A percentile compares a stretch with the other conserved stretches of the same genome.
phyloP scores from a whole-genome alignment of 768 basidiomycete species.

The Trametes cubensis region DNA sequence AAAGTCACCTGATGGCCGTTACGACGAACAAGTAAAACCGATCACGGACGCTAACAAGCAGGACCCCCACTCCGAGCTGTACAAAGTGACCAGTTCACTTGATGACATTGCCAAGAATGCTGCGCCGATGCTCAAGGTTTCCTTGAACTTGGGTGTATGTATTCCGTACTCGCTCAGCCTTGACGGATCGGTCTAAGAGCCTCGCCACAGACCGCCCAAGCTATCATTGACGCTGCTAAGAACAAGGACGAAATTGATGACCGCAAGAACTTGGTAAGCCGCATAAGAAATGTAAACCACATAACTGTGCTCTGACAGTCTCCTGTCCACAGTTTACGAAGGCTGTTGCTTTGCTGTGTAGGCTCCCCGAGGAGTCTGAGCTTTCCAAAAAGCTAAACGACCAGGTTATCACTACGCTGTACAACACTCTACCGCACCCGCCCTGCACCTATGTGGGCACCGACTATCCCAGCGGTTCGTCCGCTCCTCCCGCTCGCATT shows the following conservation, averaged over 20 bases:
- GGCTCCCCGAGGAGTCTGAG: slow-evolving; percentile 53
- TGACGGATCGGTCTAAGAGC: background rate
- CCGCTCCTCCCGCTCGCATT: slow-evolving; percentile 2
- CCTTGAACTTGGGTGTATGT: slow-evolving; percentile 18
- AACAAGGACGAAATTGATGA: slow-evolving; percentile 72
- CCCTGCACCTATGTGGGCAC: slow-evolving; percentile 69
- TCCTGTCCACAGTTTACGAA: slow-evolving; percentile 62
- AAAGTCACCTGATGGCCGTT: slow-evolving; percentile 46
- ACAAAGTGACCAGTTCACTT: slow-evolving; percentile 33
- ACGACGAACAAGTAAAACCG: slow-evolving; percentile 43
- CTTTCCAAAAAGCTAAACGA: slow-evolving; percentile 42
- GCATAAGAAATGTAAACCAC: background rate
- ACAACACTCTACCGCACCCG: slow-evolving; percentile 82
- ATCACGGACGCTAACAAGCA: slow-evolving; percentile 26
- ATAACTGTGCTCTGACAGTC: slow-evolving; percentile 6
- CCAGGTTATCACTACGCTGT: slow-evolving; percentile 54
- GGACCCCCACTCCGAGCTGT: slow-evolving; percentile 40
- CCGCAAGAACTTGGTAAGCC: slow-evolving; percentile 71
- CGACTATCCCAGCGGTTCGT: slow-evolving; percentile 43
- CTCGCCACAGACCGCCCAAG: slow-evolving; percentile 37
- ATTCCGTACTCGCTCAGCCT: background rate
- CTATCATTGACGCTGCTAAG: slow-evolving; percentile 55
- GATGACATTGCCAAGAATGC: slow-evolving; percentile 17
- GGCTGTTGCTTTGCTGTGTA: slow-evolving; percentile 62
- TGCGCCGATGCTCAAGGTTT: slow-evolving; percentile 23